These are phyloP conservation scores for Coemansia sp. DNA, from an alignment of 192 early-diverging fungal genomes.

Conservation along the genomic window DNA sequence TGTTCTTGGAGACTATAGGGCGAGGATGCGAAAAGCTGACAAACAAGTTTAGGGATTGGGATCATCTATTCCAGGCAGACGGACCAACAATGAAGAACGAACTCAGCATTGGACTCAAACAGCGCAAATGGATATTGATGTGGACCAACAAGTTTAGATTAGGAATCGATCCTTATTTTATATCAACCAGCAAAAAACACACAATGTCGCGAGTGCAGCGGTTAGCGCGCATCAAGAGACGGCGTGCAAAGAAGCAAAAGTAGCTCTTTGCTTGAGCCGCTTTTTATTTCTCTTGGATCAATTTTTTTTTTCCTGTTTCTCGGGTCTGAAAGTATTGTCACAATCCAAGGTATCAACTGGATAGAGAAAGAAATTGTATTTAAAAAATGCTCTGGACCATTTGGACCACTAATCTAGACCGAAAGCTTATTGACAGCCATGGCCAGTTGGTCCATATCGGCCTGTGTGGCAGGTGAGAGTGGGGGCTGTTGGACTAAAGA, in stretches of 20 bases:
- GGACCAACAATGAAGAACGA: constrained; percentile 57
- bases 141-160: constrained; percentile 59
- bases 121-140: constrained; percentile 63
- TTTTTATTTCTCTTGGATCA: too few relatives aligned
- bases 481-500: constrained; percentile 13
- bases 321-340: too few relatives aligned
- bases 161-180: constrained; percentile 58
- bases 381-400: not conserved
- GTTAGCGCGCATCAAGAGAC: constrained; percentile 47
- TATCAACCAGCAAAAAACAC: constrained; percentile 54
- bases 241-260: constrained; percentile 13
- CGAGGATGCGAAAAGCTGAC: constrained; percentile 54
- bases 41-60: constrained; percentile 58
- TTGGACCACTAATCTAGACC: constrained; percentile 11
- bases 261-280: too few relatives aligned
- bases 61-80: constrained; percentile 59
- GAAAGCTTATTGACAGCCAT: constrained; percentile 37
- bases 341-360: too few relatives aligned
- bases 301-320: too few relatives aligned
- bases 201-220: constrained; percentile 44
- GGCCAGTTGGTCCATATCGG: constrained; percentile 42
- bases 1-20: constrained; percentile 51
- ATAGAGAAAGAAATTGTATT: not conserved
- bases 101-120: constrained; percentile 59
- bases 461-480: constrained; percentile 26